Evolutionary conservation across 768 basidiomycete genomes (phyloP), one percentile per base, ranked within the genome.

Genomic region (Tulasnella sp.): DNA sequence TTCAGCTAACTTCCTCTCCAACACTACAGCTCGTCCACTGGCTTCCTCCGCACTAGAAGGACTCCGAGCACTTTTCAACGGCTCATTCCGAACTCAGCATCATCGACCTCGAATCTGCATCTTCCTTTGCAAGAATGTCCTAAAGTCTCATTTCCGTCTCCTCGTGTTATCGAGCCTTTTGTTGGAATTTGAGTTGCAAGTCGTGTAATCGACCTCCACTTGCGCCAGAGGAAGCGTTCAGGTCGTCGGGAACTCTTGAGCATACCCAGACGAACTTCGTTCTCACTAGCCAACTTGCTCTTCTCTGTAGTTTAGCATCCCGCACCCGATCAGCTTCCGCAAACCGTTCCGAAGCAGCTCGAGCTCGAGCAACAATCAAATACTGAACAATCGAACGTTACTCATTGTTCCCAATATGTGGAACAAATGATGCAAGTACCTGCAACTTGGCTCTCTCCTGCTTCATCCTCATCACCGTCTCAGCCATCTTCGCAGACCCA

Each of bases 401-500:
- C 1, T 55, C 53, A 58, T 29, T 8, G 5, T 12, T 41, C n/a
- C 15, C 25, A n/a, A 44, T 13, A 39, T 31, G 10, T 32, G 35
- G 7, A 66, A 20, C 12, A 37, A 10, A 37, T 5, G 10, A 1
- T 13, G 56, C 77, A 57, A n/a, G n/a, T 55, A 90, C 91, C 79
- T 91, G 86, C 45, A 92, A 73, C 56, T 78, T 78, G 9, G 87
- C 83, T 63, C 80, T 79, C 64, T 90, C 83, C 61, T 88, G 81
- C 69, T 93, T 98, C 60, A 98, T 76, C 61, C 74, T 77, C 50
- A 95, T 67, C 4, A 83, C 70, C 64, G 88, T 73, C 57, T 90
- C 85, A 2, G 76, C 70, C 52, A 81, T 69, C 60, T 70, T 50
- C 69, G 70, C 31, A 58, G 31, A 24, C 57, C 25, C 29, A 54